Evolutionary conservation across 2,329 filamentous ascomycete genomes (phyloP).

Genomic region (Neodidymelliopsis sp.): DNA sequence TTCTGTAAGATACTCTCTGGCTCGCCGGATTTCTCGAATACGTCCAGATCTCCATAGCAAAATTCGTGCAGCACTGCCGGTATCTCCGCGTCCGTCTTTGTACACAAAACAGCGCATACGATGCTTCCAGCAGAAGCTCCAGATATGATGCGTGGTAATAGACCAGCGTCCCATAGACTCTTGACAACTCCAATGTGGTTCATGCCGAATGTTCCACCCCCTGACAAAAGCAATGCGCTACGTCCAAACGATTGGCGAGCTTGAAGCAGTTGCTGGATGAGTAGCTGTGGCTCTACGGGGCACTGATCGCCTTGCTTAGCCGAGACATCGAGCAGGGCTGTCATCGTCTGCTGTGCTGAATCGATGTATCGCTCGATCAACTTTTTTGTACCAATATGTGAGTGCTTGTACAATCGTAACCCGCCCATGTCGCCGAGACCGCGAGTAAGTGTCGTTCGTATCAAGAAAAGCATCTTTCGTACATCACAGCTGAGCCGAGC

Average conservation of each 20-base stretch:
- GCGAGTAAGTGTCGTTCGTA: constrained; percentile 81
- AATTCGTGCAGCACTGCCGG: constrained; percentile 73
- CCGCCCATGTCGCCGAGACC: constrained; percentile 88
- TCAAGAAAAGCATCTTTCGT: constrained; percentile 77
- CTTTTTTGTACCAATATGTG: constrained; percentile 83
- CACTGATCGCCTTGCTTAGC: constrained; percentile 57
- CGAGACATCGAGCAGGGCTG: constrained; percentile 71
- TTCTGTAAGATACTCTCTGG: constrained; percentile 72
- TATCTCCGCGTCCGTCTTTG: constrained; percentile 79
- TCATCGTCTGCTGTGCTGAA: constrained; percentile 77
- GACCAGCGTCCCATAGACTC: constrained; percentile 73
- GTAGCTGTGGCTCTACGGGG: constrained; percentile 64
- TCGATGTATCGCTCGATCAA: constrained; percentile 88
- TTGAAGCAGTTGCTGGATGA: constrained; percentile 73
- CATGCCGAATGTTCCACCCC: constrained; percentile 90
- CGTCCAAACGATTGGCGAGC: constrained; percentile 84
- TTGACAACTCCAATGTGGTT: constrained; percentile 90
- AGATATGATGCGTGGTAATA: constrained; percentile 86
- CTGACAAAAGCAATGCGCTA: constrained; percentile 81
- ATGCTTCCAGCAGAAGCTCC: constrained; percentile 89
- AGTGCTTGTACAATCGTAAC: constrained; percentile 80
- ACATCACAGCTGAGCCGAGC: constrained; percentile 77
- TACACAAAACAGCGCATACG: constrained; percentile 81
- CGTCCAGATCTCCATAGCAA: constrained; percentile 79
- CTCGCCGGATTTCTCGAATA: constrained; percentile 72